Conservation (phyloP, 495 filamentous ascomycete genomes). For the Trichoderma asperelloides region DNA sequence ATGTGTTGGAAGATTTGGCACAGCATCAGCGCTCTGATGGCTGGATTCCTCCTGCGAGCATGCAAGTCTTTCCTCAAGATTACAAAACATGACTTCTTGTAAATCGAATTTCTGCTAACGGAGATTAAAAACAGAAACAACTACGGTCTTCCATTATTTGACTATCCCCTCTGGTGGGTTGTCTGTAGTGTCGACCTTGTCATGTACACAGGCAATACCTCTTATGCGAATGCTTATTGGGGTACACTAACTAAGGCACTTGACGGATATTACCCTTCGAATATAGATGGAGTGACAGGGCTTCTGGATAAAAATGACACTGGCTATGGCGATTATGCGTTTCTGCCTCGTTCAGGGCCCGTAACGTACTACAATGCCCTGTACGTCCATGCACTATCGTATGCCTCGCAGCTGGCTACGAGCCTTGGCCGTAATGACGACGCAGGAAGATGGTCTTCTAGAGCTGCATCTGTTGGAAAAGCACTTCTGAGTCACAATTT, state of each 20-base stretch:
- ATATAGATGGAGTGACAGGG: conserved; percentile 22
- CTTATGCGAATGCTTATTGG: conserved; percentile 24
- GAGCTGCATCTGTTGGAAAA: conserved; percentile 23
- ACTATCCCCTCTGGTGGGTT: conserved; percentile 43
- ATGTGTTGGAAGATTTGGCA: conserved; percentile 36
- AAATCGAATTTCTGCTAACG: not conserved
- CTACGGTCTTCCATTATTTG: conserved; percentile 35
- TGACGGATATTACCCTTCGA: conserved; percentile 29
- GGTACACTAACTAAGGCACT: conserved; percentile 27
- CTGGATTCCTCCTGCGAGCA: conserved; percentile 44
- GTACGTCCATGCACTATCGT: conserved; percentile 34
- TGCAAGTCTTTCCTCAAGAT: conserved; percentile 17
- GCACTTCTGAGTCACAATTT: conserved; percentile 26
- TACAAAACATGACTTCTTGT: not conserved
- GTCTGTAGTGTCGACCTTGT: conserved; percentile 33
- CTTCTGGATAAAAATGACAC: conserved; percentile 28
- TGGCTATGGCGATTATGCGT: conserved; percentile 41
- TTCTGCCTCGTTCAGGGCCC: conserved; percentile 33
- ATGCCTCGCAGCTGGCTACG: conserved; percentile 31
- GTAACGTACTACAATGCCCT: conserved; percentile 42
- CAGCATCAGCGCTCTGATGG: conserved; percentile 38
- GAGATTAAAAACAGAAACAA: conserved; percentile 21
- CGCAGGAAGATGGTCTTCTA: conserved; percentile 26
- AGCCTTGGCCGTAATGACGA: conserved; percentile 21
- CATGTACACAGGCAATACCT: conserved; percentile 34